Percentiles rank a stretch among this genome's conserved stretches.
Evolutionary conservation across 257 asterid species (phyloP).

Genomic region (Hygrophila difformis): DNA sequence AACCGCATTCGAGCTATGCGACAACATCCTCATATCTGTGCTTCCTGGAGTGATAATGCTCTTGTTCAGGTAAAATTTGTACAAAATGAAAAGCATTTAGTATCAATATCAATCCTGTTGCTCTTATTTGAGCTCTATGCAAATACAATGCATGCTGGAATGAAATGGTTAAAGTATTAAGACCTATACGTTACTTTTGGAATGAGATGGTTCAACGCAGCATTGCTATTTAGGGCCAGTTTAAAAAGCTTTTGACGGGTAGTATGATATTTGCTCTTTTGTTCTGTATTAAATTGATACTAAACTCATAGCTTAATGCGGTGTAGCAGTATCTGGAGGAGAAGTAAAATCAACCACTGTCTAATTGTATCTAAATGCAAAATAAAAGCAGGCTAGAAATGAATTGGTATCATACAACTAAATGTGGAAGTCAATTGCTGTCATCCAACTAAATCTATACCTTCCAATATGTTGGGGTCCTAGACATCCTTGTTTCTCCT

Average conservation of each 20-base stretch:
- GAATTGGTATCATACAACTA: too few species aligned
- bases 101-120: too few species aligned
- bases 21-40: conserved; percentile 86
- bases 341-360: background rate
- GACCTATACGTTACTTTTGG: background rate
- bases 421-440: too few species aligned
- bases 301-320: background rate
- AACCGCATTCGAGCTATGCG: conserved; percentile 89
- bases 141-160: too few species aligned
- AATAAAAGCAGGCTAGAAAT: too few species aligned
- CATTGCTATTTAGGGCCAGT: background rate
- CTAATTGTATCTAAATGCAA: too few species aligned
- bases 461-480: background rate
- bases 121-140: background rate
- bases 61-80: conserved; percentile 70
- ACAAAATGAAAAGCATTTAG: too few species aligned
- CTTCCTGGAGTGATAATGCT: conserved; percentile 82
- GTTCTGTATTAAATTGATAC: too few species aligned
- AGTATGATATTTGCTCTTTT: too few species aligned
- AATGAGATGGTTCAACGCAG: background rate
- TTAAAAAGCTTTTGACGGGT: background rate
- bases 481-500: conserved; percentile 3
- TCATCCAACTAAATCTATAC: too few species aligned
- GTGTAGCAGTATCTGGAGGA: background rate
- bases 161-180: too few species aligned